These are phyloP conservation scores for Penicillium crustosum DNA, from an alignment of 2,329 filamentous ascomycete genomes.

Conservation along the genomic window DNA sequence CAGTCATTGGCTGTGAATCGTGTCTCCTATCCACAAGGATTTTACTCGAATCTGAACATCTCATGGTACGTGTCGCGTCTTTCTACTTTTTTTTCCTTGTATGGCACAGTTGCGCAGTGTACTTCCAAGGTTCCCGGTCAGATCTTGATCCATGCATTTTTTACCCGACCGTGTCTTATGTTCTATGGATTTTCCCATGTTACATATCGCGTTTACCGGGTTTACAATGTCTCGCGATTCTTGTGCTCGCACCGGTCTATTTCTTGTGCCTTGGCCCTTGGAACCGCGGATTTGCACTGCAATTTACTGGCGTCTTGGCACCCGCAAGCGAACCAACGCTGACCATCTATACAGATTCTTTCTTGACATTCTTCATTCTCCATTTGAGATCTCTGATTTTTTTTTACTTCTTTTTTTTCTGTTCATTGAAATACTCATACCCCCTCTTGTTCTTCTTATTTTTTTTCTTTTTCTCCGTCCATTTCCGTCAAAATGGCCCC, in stretches of 20 bases:
- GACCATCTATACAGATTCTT: slow-evolving; percentile 31
- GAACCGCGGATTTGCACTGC: slow-evolving; percentile 16
- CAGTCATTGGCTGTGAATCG: slow-evolving; percentile 8
- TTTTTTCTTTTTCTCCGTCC: background rate
- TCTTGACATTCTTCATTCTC: slow-evolving; percentile 10
- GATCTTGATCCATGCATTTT: slow-evolving; percentile 29
- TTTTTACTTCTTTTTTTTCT: background rate
- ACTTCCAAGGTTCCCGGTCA: slow-evolving; percentile 19
- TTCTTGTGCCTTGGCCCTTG: slow-evolving; percentile 9
- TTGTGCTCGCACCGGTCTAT: slow-evolving; percentile 12
- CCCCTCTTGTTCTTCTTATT: slow-evolving; percentile 5
- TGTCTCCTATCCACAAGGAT: background rate
- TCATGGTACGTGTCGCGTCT: slow-evolving; percentile 21
- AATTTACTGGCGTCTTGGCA: slow-evolving; percentile 35
- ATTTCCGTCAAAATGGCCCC: slow-evolving; percentile 31
- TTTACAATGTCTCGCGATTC: background rate
- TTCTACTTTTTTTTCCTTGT: slow-evolving; percentile 5
- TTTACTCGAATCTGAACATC: slow-evolving; percentile 2
- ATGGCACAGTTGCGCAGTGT: slow-evolving; percentile 14
- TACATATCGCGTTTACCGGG: background rate
- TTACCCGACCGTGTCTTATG: slow-evolving; percentile 28
- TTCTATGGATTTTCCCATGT: slow-evolving; percentile 5
- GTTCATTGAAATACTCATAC: background rate
- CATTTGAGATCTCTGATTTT: slow-evolving; percentile 6
- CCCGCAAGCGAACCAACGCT: slow-evolving; percentile 37